Conservation (phyloP, 371 early-diverging fungal genomes). For the Fennellomyces sp. region DNA sequence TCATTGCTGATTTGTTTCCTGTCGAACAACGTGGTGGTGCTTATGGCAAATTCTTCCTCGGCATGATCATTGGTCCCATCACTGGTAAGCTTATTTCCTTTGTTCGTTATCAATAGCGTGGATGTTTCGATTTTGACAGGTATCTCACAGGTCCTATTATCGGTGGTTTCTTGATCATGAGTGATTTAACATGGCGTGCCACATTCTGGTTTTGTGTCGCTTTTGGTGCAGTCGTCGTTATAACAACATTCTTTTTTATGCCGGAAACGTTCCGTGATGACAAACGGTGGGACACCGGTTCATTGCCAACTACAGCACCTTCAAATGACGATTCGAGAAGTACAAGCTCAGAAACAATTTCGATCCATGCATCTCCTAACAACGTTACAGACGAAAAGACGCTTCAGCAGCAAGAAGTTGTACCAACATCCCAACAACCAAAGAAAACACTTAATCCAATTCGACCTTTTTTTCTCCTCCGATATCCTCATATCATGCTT, state of each 20-base stretch:
- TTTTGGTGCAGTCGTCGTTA: constrained; percentile 39
- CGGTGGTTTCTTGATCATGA: constrained; percentile 32
- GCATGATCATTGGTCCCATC: constrained; percentile 54
- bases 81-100: constrained; percentile 14
- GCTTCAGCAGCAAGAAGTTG: no score
- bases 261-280: constrained; percentile 64
- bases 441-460: constrained; percentile 29
- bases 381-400: background rate
- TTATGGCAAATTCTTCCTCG: constrained; percentile 49
- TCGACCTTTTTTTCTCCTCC: constrained; percentile 36
- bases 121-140: constrained; percentile 28
- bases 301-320: background rate
- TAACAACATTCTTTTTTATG: constrained; percentile 47
- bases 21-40: constrained; percentile 34
- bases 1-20: constrained; percentile 21
- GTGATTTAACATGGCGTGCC: constrained; percentile 52
- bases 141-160: constrained; percentile 36
- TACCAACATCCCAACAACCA: background rate
- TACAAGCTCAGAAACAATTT: background rate
- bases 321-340: background rate
- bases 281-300: constrained; percentile 8
- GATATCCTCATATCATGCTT: constrained; percentile 50
- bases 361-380: background rate
- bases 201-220: constrained; percentile 63
- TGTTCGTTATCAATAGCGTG: constrained; percentile 55